Base-by-base conservation (phyloP, 1,284 basidiomycete species). In the Ceratobasidium sp. region DNA sequence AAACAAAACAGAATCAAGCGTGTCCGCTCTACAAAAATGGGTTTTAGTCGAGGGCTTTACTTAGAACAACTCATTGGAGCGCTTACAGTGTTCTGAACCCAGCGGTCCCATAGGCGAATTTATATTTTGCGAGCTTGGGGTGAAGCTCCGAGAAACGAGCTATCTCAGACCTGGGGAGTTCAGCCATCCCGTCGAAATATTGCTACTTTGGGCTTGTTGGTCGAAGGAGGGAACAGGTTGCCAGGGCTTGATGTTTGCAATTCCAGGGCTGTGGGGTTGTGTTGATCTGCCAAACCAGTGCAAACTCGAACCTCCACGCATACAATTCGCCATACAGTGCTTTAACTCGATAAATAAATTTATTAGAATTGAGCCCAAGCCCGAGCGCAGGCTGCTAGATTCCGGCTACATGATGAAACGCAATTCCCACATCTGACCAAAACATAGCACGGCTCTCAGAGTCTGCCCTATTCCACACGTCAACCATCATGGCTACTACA, bases 1-100 rank as follows among this genome's bases (percentile, higher is more conserved):
- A 83, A 97, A 98, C 76, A 98, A 85, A 44, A 96, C 95, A 38
- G 92, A 92, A 77, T 96, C 94, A n/a, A 99, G 87, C 46, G 86
- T 84, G 77, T 82, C 85, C 42, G 89, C 95, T 72, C 95, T 96
- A 74, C 73, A 73, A 72, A 70, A 75, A 76, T 75, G 74, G 36
- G 72, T 54, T 56, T 36, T 60, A 38, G 51, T 51, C 38, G 46
- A 67, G 60, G 38, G 66, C 61, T 74, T 51, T 73, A 73, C 66
- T 53, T 60, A 51, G 33, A 58, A 58, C 36, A 58, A 61, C 3
- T 3, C 21, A 21, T 42, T 38, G 61, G 25, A 28, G 49, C n/a
- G 84, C 92, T 79, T 82, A 96, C 94, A 91, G 81, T 3, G 94
- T 96, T 78, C 96, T 88, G 83, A 98, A 96, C 14, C 96, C 96